Conservation (phyloP, 1,139 yeast species). For the Geotrichum cucujoidarum region DNA sequence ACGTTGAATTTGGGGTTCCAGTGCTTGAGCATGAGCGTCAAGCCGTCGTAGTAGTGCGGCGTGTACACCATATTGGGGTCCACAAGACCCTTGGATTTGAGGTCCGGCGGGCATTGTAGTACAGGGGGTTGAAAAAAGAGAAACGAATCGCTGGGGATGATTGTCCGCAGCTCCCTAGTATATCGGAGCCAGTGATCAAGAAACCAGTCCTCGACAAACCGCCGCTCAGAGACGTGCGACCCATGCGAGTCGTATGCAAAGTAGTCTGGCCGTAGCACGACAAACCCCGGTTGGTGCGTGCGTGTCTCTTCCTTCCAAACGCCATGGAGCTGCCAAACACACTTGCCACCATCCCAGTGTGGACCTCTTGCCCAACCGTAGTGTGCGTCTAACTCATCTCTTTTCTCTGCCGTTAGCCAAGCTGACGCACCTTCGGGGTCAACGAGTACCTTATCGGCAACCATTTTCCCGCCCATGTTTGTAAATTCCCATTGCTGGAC, state of each 20-base stretch:
- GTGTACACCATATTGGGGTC: conserved; percentile 53
- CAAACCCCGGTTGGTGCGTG: conserved; percentile 26
- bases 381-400: conserved; percentile 44
- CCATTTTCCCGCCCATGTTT: conserved; percentile 58
- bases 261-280: conserved; percentile 45
- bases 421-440: conserved; percentile 63
- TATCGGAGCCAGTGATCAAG: conserved; percentile 52
- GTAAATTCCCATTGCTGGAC: conserved; percentile 64
- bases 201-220: conserved; percentile 59
- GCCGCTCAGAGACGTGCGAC: conserved; percentile 42
- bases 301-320: conserved; percentile 54
- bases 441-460: conserved; percentile 46
- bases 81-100: conserved; percentile 42
- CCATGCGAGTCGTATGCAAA: conserved; percentile 45
- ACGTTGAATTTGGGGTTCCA: conserved; percentile 62
- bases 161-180: conserved; percentile 35
- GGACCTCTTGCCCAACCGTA: conserved; percentile 66
- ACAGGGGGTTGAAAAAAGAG: conserved; percentile 80
- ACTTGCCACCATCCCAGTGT: conserved; percentile 65
- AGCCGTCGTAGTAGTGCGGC: conserved; percentile 90
- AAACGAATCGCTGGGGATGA: conserved; percentile 46
- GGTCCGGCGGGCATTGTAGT: conserved; percentile 65
- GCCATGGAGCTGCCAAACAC: conserved; percentile 74
- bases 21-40: conserved; percentile 82
- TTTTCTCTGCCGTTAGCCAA: conserved; percentile 49